Evolutionary conservation across 2,329 filamentous ascomycete species (phyloP), one percentile per base, ranked within the genome.

Genomic region (Fusarium neocosmosporiellum): DNA sequence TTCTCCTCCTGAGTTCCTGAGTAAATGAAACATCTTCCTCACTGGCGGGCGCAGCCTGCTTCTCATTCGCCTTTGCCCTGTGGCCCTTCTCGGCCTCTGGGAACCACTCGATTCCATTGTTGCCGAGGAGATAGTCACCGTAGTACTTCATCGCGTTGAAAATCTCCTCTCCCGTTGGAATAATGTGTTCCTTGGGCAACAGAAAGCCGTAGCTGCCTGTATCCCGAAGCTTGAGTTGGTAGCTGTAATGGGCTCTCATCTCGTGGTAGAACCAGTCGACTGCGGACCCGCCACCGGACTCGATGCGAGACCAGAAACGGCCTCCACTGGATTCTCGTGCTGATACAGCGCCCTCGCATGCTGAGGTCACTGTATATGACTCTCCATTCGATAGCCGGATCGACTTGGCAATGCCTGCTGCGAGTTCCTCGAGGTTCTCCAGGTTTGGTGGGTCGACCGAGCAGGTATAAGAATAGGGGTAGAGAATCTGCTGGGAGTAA

Each of bases 191-290:
- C 65, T 89, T 92, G 0, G 96, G 96, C 5, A 98, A 85, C 55
- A 99, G 84, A 80, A 98, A 99, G 0, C 96, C 96, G 80, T 98
- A 98, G 80, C 91, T 96, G 11, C 96, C 96, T 0, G 93, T 96
- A 80, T 99, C 96, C 57, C 96, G 88, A 31, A 99, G 86, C 84
- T 98, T 98, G 83, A 96, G 92, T 85, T 98, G 96, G 81, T 97
- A 98, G 66, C 94, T 93, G 80, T 94, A 97, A 71, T 90, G 91
- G 20, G 96, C 93, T 54, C 88, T 86, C 69, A 98, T 83, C 77
- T 97, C 93, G 76, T 97, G 94, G 80, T 97, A 98, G 82, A 99
- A 98, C 91, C 94, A 98, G 82, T 98, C 96, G 46, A 98, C 90
- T 2, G 94, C 94, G 57, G 93, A 95, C 4, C 96, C 96, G 41